These are phyloP conservation scores for Umbelopsis sp. DNA, from an alignment of 371 early-diverging fungal species.

Conservation along the genomic window DNA sequence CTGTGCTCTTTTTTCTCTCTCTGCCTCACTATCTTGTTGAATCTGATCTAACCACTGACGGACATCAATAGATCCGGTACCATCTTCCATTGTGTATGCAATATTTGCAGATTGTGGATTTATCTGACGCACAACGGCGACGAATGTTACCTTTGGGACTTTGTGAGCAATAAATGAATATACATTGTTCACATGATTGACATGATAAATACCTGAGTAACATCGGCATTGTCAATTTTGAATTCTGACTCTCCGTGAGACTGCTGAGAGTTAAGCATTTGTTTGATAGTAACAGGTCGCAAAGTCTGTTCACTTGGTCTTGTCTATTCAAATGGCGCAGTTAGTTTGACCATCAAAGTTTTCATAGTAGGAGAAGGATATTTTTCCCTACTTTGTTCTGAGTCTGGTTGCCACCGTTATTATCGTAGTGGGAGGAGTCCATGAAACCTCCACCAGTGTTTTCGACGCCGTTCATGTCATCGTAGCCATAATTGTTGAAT, in stretches of 20 bases:
- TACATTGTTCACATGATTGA: not conserved
- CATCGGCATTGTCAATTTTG: slow-evolving; percentile 65
- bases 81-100: slow-evolving; percentile 77
- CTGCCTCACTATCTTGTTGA: slow-evolving; percentile 33
- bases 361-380: too few relatives aligned
- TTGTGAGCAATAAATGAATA: not conserved
- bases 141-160: slow-evolving; percentile 53
- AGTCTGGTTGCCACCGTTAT: not conserved
- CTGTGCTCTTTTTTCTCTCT: slow-evolving; percentile 27
- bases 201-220: slow-evolving; percentile 54
- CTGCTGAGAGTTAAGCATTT: slow-evolving; percentile 51
- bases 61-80: slow-evolving; percentile 75
- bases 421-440: not conserved
- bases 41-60: slow-evolving; percentile 61
- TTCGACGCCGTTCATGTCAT: slow-evolving; percentile 13
- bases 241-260: slow-evolving; percentile 56
- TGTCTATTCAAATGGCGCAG: slow-evolving; percentile 9
- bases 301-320: slow-evolving; percentile 46
- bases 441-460: slow-evolving; percentile 5
- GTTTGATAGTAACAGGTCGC: slow-evolving; percentile 78
- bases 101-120: slow-evolving; percentile 55
- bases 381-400: slow-evolving; percentile 6
- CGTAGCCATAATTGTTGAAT: slow-evolving; percentile 9
- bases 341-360: not conserved
- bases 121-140: slow-evolving; percentile 66